Conservation (phyloP, 1,284 basidiomycete genomes). For the Tylopilus sp. region DNA sequence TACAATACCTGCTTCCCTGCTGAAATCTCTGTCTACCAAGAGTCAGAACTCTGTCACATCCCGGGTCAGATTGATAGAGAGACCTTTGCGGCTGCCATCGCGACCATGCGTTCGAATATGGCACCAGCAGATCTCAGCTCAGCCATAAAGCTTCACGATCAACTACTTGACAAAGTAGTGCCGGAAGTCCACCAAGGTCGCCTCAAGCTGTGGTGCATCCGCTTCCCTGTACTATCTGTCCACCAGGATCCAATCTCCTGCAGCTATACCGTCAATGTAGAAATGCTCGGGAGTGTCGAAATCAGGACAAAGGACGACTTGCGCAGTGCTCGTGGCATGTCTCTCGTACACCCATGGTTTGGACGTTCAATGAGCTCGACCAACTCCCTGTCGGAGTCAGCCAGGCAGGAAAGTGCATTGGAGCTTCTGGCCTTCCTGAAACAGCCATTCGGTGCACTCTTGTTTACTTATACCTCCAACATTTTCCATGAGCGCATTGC, state of each 20-base stretch:
- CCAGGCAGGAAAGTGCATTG: neutral
- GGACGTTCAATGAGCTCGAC: neutral
- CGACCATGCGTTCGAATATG: neutral
- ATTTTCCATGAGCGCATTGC: conserved; percentile 2
- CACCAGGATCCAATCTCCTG: neutral
- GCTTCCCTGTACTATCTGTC: neutral
- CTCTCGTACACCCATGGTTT: conserved; percentile 5
- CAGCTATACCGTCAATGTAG: neutral
- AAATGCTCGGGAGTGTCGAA: neutral
- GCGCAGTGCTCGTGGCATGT: neutral
- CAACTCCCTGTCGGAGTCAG: neutral
- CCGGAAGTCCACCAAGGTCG: conserved; percentile 7
- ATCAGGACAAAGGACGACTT: neutral
- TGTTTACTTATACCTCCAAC: neutral
- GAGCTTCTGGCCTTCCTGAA: neutral
- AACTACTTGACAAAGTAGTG: neutral
- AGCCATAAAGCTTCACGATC: conserved; percentile 2
- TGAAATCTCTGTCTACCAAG: conserved; percentile 3
- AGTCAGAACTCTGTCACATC: neutral
- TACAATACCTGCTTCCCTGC: conserved; percentile 7
- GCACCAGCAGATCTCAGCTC: neutral
- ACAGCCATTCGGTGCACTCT: conserved; percentile 5
- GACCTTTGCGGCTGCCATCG: neutral
- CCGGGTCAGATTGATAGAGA: neutral
- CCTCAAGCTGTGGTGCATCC: conserved; percentile 3